A percentile compares a stretch with the other conserved stretches of the same genome.
These are phyloP conservation scores for Metschnikowia matae DNA, from an alignment of 805 yeast species.

Conservation along the genomic window DNA sequence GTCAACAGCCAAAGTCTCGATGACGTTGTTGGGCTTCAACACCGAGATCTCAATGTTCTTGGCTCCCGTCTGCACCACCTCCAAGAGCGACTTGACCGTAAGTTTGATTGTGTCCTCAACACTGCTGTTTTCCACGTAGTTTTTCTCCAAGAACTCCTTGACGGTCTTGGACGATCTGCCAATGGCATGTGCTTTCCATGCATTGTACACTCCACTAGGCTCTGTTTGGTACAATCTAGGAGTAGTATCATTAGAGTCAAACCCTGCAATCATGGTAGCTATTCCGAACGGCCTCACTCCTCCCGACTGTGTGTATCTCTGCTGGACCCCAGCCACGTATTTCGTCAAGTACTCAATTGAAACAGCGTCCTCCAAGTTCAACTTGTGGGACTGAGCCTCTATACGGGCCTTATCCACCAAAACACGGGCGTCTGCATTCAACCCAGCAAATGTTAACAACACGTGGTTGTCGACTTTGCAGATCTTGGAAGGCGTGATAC, in stretches of 20 bases:
- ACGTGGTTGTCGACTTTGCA: constrained; percentile 88
- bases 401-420: constrained; percentile 92
- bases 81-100: constrained; percentile 81
- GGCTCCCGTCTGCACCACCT: constrained; percentile 97
- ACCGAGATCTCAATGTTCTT: constrained; percentile 91
- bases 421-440: constrained; percentile 97
- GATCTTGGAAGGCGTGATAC: constrained; percentile 93
- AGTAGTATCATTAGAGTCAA: constrained; percentile 75
- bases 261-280: constrained; percentile 92
- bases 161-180: constrained; percentile 95
- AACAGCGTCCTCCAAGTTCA: constrained; percentile 93
- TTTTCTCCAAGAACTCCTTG: constrained; percentile 90
- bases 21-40: constrained; percentile 63
- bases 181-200: constrained; percentile 97
- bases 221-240: constrained; percentile 93
- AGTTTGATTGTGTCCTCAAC: constrained; percentile 73
- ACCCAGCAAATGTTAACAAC: constrained; percentile 91
- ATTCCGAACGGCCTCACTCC: constrained; percentile 99
- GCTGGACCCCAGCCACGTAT: constrained; percentile 97
- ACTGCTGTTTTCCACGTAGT: constrained; percentile 59
- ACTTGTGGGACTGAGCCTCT: constrained; percentile 91
- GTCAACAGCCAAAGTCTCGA: constrained; percentile 60
- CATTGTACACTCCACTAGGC: constrained; percentile 94
- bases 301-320: constrained; percentile 94
- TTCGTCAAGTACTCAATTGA: constrained; percentile 87